phyloP scores from a whole-genome alignment of 1,139 yeast genomes.

The Kazachstania sp. region DNA sequence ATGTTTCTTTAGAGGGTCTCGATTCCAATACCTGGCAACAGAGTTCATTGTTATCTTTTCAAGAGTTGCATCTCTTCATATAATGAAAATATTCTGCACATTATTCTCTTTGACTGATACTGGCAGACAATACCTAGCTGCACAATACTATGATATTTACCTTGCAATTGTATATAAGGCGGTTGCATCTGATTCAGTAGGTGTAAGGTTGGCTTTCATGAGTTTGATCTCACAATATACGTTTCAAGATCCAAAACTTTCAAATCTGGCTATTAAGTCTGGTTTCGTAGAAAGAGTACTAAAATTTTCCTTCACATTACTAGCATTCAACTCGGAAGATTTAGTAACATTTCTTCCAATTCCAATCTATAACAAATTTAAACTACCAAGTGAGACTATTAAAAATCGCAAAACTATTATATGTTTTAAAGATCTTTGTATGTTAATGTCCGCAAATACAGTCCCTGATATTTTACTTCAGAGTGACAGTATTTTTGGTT shows the following conservation, averaged over 20 bases:
- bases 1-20: conserved; percentile 48
- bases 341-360: conserved; percentile 53
- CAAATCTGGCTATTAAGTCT: conserved; percentile 58
- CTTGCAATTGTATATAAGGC: conserved; percentile 60
- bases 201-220: conserved; percentile 75
- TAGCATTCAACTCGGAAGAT: conserved; percentile 59
- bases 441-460: conserved; percentile 62
- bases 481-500: conserved; percentile 30
- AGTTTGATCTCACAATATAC: conserved; percentile 73
- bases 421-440: conserved; percentile 75
- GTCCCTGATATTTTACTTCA: conserved; percentile 42
- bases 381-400: conserved; percentile 44
- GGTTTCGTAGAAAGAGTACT: conserved; percentile 36
- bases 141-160: conserved; percentile 77
- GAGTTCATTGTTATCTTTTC: conserved; percentile 46
- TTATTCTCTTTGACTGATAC: conserved; percentile 59
- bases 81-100: conserved; percentile 64
- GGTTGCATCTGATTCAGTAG: conserved; percentile 64
- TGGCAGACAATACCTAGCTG: conserved; percentile 54
- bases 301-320: conserved; percentile 39
- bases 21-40: conserved; percentile 63
- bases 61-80: conserved; percentile 50
- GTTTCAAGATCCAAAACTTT: conserved; percentile 75
- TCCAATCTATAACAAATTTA: conserved; percentile 42
- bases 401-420: conserved; percentile 81